A percentile compares a stretch with the other conserved stretches of the same genome.
Evolutionary conservation across 139 green algal genomes (phyloP).

Genomic region (Haematococcus lacustris): DNA sequence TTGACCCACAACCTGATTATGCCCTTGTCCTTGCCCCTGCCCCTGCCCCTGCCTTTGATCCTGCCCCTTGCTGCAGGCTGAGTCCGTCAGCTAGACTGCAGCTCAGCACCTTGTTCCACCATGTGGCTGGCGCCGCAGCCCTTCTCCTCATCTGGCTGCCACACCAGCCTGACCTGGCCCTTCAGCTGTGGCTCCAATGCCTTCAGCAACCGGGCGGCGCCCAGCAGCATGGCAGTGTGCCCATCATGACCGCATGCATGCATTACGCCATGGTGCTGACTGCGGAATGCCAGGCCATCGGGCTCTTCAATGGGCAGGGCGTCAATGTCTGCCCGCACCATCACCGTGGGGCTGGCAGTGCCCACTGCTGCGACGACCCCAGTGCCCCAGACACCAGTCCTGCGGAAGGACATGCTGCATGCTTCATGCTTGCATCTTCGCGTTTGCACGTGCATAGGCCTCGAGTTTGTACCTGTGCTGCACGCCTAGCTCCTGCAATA

Average conservation of each 20-base stretch:
- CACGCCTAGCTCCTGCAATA: conserved; percentile 61
- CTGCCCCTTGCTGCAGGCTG: too few species aligned
- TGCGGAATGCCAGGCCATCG: conserved; percentile 13
- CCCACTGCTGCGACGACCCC: conserved; percentile 17
- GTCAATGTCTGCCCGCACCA: conserved; percentile 84
- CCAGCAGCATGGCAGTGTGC: conserved; percentile 82
- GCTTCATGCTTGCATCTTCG: neutral
- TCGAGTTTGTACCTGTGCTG: conserved; percentile 38
- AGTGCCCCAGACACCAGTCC: too few species aligned
- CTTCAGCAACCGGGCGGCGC: conserved; percentile 55
- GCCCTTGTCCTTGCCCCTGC: too few species aligned
- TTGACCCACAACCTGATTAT: too few species aligned
- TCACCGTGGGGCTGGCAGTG: conserved; percentile 45
- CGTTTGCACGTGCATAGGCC: neutral
- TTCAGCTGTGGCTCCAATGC: conserved; percentile 7
- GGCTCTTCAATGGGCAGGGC: conserved; percentile 66
- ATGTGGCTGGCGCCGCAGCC: conserved; percentile 61
- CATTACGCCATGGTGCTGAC: conserved; percentile 48
- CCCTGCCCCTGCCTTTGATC: too few species aligned
- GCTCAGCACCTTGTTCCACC: conserved; percentile 35
- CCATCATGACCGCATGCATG: conserved; percentile 88
- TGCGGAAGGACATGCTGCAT: neutral
- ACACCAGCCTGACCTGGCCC: conserved; percentile 80
- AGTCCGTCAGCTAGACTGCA: too few species aligned
- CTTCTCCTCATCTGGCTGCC: conserved; percentile 91